Evolutionary conservation across 2,329 filamentous ascomycete species (phyloP).

Genomic region (Pestalotiopsis sp.): DNA sequence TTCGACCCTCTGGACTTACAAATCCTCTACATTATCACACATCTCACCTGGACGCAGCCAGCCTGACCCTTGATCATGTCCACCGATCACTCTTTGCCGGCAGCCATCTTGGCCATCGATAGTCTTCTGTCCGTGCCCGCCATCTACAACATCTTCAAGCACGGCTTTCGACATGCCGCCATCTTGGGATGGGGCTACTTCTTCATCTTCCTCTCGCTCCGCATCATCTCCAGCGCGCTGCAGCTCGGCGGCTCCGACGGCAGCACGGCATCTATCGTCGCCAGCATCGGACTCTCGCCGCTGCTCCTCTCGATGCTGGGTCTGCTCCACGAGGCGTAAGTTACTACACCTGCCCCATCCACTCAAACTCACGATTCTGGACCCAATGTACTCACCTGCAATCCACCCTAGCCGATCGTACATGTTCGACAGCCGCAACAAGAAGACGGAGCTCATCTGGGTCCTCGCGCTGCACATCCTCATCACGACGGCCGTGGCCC

Average conservation of each 20-base stretch:
- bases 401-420: conserved; percentile 16
- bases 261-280: conserved; percentile 32
- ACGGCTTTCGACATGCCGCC: conserved; percentile 33
- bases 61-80: conserved; percentile 14
- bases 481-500: conserved; percentile 23
- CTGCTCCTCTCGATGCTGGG: conserved; percentile 31
- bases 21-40: not conserved
- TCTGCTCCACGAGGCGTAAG: conserved; percentile 36
- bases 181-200: conserved; percentile 40
- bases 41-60: not conserved
- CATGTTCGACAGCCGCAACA: conserved; percentile 15
- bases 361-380: too few species aligned
- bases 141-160: conserved; percentile 29
- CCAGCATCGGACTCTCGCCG: conserved; percentile 39
- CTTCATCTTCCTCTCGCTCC: conserved; percentile 35
- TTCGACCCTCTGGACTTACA: not conserved
- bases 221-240: conserved; percentile 34
- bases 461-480: conserved; percentile 23
- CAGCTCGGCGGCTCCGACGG: conserved; percentile 24
- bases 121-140: conserved; percentile 28
- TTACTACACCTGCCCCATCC: not conserved
- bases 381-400: not conserved
- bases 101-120: conserved; percentile 36
- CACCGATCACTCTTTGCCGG: conserved; percentile 15
- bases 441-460: conserved; percentile 14